Base-by-base conservation (phyloP, 163 green algal genomes). In the Chlamydomonas reinhardtii region DNA sequence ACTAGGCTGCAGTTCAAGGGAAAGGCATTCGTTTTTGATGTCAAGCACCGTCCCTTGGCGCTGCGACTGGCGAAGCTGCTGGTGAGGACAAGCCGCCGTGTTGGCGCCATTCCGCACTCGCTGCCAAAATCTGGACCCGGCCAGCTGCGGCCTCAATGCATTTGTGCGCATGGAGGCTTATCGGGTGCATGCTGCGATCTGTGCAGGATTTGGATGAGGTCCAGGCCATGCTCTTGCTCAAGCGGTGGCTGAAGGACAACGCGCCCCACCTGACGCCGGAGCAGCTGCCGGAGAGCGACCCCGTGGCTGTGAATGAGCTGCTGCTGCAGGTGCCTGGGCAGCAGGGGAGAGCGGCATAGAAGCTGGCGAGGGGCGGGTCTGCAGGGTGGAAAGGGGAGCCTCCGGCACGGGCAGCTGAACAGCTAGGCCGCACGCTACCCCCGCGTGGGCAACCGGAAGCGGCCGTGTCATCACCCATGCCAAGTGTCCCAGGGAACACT, bases 151-250 rank as follows among this genome's bases (percentile, higher is more conserved):
- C 56, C 35, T 16, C 24, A 0, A 56, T 16, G 52, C n/a, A 2
- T 6, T 56, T 2, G 31, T 19, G 52, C 19, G 29, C 48, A 52
- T 68, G 73, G 39, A 48, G 39, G 39, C 39, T 48, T 48, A 48
- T 56, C 17, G 48, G 48, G 48, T 56, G 48, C 48, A 56, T 56
- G 48, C 19, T 56, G 14, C 48, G 48, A 56, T 56, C 48, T 56
- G 48, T 56, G 68, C 86, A 94, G 91, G 85, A 90, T 19, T 66
- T 94, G 48, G 91, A 94, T 86, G 88, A 94, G 86, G 39, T 93
- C 25, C 91, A 94, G 73, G 69, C 82, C 5, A 91, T 93, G 69
- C 85, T 94, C 27, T 73, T 94, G 76, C 68, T 94, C 4, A 92
- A 91, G 83, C 91, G 91, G 16, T 93, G 85, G 82, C 31, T 90